Evolutionary conservation across 345 rosid genomes (phyloP).

Genomic region (Xanthoceras sorbifolium): DNA sequence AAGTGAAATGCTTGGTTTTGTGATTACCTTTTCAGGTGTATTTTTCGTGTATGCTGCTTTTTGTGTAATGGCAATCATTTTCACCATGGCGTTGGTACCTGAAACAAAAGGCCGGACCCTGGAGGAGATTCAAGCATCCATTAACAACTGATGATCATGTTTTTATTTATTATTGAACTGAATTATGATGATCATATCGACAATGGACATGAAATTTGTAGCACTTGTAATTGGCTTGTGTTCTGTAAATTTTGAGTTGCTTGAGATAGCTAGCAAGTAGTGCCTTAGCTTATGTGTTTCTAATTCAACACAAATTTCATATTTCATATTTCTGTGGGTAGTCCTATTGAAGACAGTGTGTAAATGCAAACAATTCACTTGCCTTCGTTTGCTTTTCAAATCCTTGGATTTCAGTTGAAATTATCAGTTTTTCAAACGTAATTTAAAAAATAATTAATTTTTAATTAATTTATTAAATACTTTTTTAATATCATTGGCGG

Average conservation of each 20-base stretch:
- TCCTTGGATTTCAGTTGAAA: too few species aligned
- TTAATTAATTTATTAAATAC: too few species aligned
- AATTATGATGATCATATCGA: background rate
- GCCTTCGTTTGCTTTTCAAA: too few species aligned
- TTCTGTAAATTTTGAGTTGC: background rate
- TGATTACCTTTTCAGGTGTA: conserved; percentile 32
- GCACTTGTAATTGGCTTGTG: too few species aligned
- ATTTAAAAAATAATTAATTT: too few species aligned
- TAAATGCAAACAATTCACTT: background rate
- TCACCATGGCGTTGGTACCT: conserved; percentile 45
- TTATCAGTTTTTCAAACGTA: too few species aligned
- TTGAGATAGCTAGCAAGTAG: background rate
- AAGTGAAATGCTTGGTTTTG: background rate
- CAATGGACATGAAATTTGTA: background rate
- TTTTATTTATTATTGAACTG: background rate
- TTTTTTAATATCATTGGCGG: too few species aligned
- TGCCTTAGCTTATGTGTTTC: too few species aligned
- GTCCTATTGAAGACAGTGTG: too few species aligned
- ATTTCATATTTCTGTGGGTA: background rate
- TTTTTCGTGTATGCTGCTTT: conserved; percentile 41
- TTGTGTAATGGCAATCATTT: conserved; percentile 36
- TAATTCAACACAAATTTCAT: too few species aligned
- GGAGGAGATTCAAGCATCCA: conserved; percentile 52
- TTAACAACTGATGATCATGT: conserved; percentile 3
- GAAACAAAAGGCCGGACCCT: conserved; percentile 54